Evolutionary conservation across 75 land plant genomes (phyloP).

Genomic region (Pseudotsuga menziesii): DNA sequence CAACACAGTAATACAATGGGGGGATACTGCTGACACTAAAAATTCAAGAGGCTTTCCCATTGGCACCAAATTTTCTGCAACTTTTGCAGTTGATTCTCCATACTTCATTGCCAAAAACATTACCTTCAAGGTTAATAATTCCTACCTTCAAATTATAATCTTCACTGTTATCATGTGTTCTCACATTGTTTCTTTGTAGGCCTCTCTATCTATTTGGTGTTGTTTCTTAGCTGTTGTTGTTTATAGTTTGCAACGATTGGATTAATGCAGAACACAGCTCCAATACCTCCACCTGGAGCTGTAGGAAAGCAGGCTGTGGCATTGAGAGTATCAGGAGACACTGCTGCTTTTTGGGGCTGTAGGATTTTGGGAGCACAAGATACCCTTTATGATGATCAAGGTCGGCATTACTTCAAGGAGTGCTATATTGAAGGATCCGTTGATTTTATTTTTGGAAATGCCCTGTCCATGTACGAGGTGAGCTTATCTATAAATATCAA

Average conservation of each 20-base stretch:
- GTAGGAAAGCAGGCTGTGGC: conserved; percentile 76
- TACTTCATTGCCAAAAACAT: conserved; percentile 87
- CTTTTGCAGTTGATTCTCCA: conserved; percentile 76
- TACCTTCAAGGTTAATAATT: conserved; percentile 65
- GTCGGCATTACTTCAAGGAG: conserved; percentile 80
- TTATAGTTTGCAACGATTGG: background rate
- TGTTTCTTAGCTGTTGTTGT: background rate
- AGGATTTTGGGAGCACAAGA: conserved; percentile 75
- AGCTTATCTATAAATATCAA: too few species aligned
- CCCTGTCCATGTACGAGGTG: conserved; percentile 60
- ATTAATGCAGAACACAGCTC: conserved; percentile 55
- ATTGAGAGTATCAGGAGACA: conserved; percentile 69
- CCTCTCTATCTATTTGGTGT: background rate
- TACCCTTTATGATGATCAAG: conserved; percentile 71
- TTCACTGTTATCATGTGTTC: too few species aligned
- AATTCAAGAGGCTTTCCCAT: conserved; percentile 57
- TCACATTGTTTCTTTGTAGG: background rate
- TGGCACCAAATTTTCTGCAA: conserved; percentile 80
- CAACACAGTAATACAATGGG: conserved; percentile 68
- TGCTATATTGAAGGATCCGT: conserved; percentile 85
- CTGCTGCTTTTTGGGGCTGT: conserved; percentile 61
- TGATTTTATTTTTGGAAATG: conserved; percentile 83
- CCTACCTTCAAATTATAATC: background rate
- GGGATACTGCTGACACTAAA: conserved; percentile 60
- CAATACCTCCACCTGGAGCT: conserved; percentile 62